These are phyloP conservation scores for Colletotrichum abscissum DNA, from an alignment of 2,329 filamentous ascomycete species.

Conservation along the genomic window DNA sequence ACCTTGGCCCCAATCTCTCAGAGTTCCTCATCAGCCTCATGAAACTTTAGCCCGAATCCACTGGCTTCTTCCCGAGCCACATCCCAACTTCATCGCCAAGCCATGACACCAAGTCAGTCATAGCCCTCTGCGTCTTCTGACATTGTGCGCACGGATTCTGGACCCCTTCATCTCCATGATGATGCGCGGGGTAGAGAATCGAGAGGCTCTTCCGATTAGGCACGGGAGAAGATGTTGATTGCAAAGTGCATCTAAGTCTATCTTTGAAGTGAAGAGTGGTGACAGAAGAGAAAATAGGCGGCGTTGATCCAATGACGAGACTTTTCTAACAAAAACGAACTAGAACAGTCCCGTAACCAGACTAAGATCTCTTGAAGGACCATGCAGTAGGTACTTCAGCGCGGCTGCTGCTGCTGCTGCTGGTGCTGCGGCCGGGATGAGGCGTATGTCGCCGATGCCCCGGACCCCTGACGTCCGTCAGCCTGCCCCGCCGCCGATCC, in stretches of 20 bases:
- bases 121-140: background rate
- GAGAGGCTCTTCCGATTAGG: background rate
- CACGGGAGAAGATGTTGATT: background rate
- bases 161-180: background rate
- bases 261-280: background rate
- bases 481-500: conserved; percentile 3
- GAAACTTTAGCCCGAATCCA: no score
- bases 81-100: background rate
- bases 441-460: conserved; percentile 21
- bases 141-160: background rate
- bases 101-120: background rate
- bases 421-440: conserved; percentile 26
- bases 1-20: background rate
- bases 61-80: background rate
- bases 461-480: conserved; percentile 8
- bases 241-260: background rate
- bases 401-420: conserved; percentile 5
- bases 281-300: background rate
- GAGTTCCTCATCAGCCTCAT: background rate
- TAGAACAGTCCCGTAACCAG: background rate
- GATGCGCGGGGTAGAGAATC: background rate
- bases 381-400: background rate
- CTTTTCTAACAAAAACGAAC: background rate
- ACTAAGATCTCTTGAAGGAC: background rate
- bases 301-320: background rate